Base-by-base conservation (phyloP, 2,329 filamentous ascomycete species). In the Phialophora expanda region DNA sequence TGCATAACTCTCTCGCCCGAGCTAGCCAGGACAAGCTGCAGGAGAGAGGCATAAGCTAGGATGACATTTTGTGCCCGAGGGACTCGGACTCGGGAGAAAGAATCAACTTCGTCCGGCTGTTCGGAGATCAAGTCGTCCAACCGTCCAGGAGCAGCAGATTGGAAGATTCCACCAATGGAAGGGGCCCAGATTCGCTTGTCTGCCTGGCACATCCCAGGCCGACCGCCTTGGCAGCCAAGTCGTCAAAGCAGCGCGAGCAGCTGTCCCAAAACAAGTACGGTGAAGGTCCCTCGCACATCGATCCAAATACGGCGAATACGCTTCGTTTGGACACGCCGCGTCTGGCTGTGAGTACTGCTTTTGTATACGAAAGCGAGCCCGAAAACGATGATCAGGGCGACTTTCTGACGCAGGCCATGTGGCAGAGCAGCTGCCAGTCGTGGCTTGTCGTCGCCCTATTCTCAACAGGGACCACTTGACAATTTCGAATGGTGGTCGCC, bases 291-390 rank as follows among this genome's bases (percentile, higher is more conserved):
- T 61, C 58, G 46, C 48, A 34, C 7, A 24, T 61, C 41, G 58
- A 26, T 61, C 58, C 58, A 12, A 61, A 61, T 61, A 61, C 58
- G 58, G 58, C 58, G 24, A n/a, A 61, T 61, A 61, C 58, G 58
- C 22, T 34, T 14, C 57, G n/a, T 12, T 12, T 4, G 24, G 20
- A 12, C 14, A 14, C 17, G 14, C 28, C n/a, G 20, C 30, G 24
- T 46, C 20, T 8, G 28, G 32, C 28, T 34, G 48, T 4, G n/a
- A 44, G 24, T 17, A 11, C 59, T 54, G 30, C 26, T 32, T 62
- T 32, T 48, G 51, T 56, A 62, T 56, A 46, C 59, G 59, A 62
- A 62, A 53, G 59, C 59, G 59, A 62, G 51, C 22, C 38, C 38
- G 55, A 57, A 28, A 44, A 41, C 32, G 38, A 57, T 12, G 28